Conservation (phyloP, 495 filamentous ascomycete species). For the Talaromyces adpressus region DNA sequence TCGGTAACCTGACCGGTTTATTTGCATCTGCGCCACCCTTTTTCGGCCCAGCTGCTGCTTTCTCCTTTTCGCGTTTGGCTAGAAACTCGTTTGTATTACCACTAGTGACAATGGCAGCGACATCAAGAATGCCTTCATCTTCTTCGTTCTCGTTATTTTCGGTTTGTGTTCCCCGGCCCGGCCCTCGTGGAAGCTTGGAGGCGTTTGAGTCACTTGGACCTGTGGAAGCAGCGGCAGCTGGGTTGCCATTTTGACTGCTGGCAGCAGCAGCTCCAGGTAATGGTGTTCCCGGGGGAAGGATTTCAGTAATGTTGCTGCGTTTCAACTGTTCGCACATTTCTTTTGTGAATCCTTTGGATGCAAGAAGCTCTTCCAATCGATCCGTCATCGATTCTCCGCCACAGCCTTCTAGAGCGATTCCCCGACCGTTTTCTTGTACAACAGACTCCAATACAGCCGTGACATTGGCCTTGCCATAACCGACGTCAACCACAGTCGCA, state of each 20-base stretch:
- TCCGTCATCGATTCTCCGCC: conserved; percentile 89
- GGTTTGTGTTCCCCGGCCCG: conserved; percentile 43
- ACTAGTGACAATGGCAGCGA: conserved; percentile 85
- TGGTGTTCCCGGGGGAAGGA: conserved; percentile 62
- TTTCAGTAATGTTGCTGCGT: conserved; percentile 79
- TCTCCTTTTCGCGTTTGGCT: conserved; percentile 86
- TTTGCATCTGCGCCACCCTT: conserved; percentile 45
- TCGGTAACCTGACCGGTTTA: conserved; percentile 61
- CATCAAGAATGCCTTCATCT: conserved; percentile 84
- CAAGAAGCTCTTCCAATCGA: conserved; percentile 61
- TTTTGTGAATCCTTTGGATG: conserved; percentile 60
- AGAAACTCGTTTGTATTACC: conserved; percentile 90
- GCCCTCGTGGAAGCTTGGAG: conserved; percentile 37
- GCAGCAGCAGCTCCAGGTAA: conserved; percentile 42
- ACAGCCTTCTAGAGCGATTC: conserved; percentile 56
- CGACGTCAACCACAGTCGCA: conserved; percentile 82
- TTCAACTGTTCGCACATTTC: conserved; percentile 97
- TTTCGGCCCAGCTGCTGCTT: conserved; percentile 61
- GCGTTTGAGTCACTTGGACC: conserved; percentile 35
- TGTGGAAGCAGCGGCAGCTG: conserved; percentile 47
- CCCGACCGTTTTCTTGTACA: conserved; percentile 53
- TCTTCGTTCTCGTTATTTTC: conserved; percentile 42
- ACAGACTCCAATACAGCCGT: conserved; percentile 77
- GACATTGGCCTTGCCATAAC: conserved; percentile 83
- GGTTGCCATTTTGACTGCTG: conserved; percentile 48